Evolutionary conservation across 148 eudicot species (phyloP), one percentile per base, ranked within the genome.

Genomic region (Amaranthus cruentus): DNA sequence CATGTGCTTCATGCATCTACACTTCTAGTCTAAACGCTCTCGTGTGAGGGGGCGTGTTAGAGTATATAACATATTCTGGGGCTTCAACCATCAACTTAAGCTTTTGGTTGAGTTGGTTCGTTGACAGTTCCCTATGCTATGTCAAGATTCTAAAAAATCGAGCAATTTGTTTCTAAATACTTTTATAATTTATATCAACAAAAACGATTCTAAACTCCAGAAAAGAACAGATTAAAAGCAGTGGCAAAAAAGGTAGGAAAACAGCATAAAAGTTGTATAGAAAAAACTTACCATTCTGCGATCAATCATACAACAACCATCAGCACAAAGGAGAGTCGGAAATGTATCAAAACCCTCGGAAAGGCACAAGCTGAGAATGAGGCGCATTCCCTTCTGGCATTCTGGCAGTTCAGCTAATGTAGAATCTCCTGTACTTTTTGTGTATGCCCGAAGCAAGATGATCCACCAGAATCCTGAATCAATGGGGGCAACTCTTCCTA

Each of bases 391-490:
- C 85, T 87, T 92, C 79, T 95, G 99, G 83, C 97, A 95, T 58
- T 95, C 99, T 47, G 99, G 96, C 93, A 68, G 54, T 62, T 95
- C 99, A 66, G 97, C 92, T 82, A 95, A 85, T n/a, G 97, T 85
- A 68, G 88, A 46, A 80, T 95, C 99, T 58, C 96, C 99, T 8
- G 99, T 92, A 10, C 87, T 81, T 80, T 88, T 95, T 7, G 99
- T 92, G 75, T 95, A 95, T 1, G 99, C 97, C 1, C 99, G 85
- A 21, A 95, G 91, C 76, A 95, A 82, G 69, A 95, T 91, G 54
- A 95, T 95, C 98, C 98, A 95, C 98, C 98, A 95, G 72, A 95
- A 95, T 15, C 99, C 99, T 42, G 97, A 92, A 76, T 95, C 99
- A 69, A 95, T 84, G 44, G 99, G 99, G 49, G 99, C 99, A 70